Evolutionary conservation across 1,139 yeast species (phyloP).

Genomic region (Nakaseomyces bracarensis): DNA sequence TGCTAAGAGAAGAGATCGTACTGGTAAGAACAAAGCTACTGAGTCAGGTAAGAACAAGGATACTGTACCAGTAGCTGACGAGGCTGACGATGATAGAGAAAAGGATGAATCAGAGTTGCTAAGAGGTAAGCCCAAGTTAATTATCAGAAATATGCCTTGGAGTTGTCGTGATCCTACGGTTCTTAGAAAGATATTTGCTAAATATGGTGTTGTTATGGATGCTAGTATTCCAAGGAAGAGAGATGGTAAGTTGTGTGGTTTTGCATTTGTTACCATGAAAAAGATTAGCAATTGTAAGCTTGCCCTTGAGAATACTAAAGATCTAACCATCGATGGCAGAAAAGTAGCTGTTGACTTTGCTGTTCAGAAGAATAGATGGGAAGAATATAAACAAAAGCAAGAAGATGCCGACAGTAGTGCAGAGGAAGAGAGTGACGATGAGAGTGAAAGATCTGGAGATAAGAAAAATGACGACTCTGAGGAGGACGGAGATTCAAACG

Average conservation of each 20-base stretch:
- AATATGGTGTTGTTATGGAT: conserved; percentile 81
- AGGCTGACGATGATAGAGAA: conserved; percentile 19
- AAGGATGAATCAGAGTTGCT: conserved; percentile 37
- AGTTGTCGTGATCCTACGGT: conserved; percentile 72
- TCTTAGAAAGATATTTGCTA: conserved; percentile 59
- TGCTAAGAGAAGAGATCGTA: conserved; percentile 86
- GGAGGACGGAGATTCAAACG: conserved; percentile 26
- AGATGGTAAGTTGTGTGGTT: conserved; percentile 89
- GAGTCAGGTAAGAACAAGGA: conserved; percentile 17
- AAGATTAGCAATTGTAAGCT: conserved; percentile 67
- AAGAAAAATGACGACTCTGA: conserved; percentile 29
- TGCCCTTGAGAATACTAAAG: conserved; percentile 68
- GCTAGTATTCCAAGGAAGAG: conserved; percentile 82
- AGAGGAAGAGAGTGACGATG: conserved; percentile 32
- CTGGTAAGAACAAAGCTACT: conserved; percentile 13
- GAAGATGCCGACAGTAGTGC: conserved; percentile 36
- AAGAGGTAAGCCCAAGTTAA: conserved; percentile 74
- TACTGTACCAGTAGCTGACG: conserved; percentile 19
- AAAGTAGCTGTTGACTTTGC: conserved; percentile 94
- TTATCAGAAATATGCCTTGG: conserved; percentile 93
- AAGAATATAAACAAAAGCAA: conserved; percentile 38
- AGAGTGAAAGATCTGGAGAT: conserved; percentile 29
- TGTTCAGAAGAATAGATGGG: conserved; percentile 80
- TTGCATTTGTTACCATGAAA: conserved; percentile 90
- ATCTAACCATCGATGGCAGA: conserved; percentile 79